Base-by-base conservation (phyloP, 208 protist genomes). In the Crithidia brevicula region DNA sequence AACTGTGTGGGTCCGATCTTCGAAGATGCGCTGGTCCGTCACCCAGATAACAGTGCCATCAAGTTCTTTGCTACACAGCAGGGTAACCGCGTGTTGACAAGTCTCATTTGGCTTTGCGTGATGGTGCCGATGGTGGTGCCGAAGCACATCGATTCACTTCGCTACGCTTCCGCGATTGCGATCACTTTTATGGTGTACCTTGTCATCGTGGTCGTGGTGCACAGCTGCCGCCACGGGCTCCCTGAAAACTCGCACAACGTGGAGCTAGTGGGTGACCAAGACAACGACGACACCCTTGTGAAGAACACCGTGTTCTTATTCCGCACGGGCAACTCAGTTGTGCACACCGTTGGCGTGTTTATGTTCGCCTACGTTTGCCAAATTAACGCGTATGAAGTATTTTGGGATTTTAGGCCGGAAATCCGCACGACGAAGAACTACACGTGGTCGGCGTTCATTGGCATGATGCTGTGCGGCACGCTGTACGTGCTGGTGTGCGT, bases 281-380 rank as follows among this genome's bases (percentile, higher is more conserved):
- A 23, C 23, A 52, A 67, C 11, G 38, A 60, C 30, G 58, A 18
- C 27, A 13, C 57, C 20, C 51, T 72, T 15, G 71, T 31, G 46
- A 8, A 70, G 4, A 79, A 82, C 59, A 45, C 52, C 13, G 50
- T 80, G 13, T 74, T 85, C n/a, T 56, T 82, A 15, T 88, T 88
- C 47, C 63, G 77, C 31, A 78, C 68, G 15, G 82, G 81, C n/a
- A 81, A 79, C 60, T 31, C 60, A n/a, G 78, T 77, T 0, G 49
- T 88, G 25, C n/a, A 67, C 13, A 63, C 63, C n/a, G 38, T 85
- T 15, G 68, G 74, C 33, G 56, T 82, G 9, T 89, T 92, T 52
- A 74, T 82, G 23, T 91, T 94, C 53, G 80, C 88, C 36, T 94
- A 82, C 54, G 51, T 80, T 4, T 88, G 78, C 33, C 88, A 94